These are phyloP conservation scores for Plectosphaerella sp. DNA, from an alignment of 2,329 filamentous ascomycete species.

Conservation along the genomic window DNA sequence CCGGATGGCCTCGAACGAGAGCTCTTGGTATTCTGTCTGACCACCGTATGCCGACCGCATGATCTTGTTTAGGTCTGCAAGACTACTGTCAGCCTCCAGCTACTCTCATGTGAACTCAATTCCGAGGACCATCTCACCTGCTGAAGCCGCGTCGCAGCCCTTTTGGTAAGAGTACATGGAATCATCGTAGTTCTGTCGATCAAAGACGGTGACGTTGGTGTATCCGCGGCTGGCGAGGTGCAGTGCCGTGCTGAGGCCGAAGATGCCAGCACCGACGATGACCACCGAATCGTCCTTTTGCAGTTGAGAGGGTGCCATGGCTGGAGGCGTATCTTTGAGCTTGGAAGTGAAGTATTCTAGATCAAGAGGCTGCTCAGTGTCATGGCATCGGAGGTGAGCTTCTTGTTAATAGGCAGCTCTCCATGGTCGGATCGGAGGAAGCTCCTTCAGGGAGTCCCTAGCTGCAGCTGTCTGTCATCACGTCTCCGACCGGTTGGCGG, in stretches of 20 bases:
- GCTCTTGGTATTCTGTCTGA: slow-evolving; percentile 39
- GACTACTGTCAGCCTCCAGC: neutral
- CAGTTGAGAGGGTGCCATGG: neutral
- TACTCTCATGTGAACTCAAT: neutral
- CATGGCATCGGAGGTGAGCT: neutral
- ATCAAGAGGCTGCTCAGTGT: no score
- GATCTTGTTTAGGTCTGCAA: slow-evolving; percentile 38
- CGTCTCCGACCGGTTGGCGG: no score
- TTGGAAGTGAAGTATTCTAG: no score
- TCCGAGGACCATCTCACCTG: slow-evolving; percentile 20
- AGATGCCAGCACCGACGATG: slow-evolving; percentile 23
- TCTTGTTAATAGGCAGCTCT: neutral
- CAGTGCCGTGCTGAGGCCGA: slow-evolving; percentile 22
- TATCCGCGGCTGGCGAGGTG: slow-evolving; percentile 34
- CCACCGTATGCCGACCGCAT: slow-evolving; percentile 35
- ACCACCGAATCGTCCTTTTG: slow-evolving; percentile 14
- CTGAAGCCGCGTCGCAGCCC: slow-evolving; percentile 39
- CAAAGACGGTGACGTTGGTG: slow-evolving; percentile 40
- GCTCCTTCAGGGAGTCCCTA: no score
- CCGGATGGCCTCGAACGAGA: slow-evolving; percentile 35
- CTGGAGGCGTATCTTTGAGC: no score
- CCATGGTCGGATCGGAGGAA: no score
- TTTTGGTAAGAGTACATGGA: slow-evolving; percentile 32
- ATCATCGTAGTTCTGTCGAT: slow-evolving; percentile 37
- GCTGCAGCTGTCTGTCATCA: no score